phyloP scores from a whole-genome alignment of 2,329 filamentous ascomycete genomes.

The Immersiporthe knoxdaviesiana region DNA sequence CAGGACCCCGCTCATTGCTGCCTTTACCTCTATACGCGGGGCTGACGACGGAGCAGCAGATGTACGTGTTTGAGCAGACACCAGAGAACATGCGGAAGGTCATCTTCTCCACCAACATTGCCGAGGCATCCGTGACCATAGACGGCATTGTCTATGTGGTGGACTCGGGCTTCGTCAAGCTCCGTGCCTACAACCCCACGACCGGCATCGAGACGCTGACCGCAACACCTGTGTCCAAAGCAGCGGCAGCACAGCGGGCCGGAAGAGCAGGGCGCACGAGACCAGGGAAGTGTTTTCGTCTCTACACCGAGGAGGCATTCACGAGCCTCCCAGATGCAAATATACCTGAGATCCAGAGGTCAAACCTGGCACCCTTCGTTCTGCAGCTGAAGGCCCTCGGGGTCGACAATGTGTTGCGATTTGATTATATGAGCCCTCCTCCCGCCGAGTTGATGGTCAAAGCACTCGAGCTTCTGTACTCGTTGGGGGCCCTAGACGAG shows the following conservation, averaged over 20 bases:
- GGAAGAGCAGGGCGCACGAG: slow-evolving; percentile 88
- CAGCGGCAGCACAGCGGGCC: slow-evolving; percentile 87
- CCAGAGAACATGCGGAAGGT: slow-evolving; percentile 85
- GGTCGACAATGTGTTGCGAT: slow-evolving; percentile 90
- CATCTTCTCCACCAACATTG: slow-evolving; percentile 92
- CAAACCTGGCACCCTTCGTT: slow-evolving; percentile 84
- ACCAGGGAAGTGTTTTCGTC: slow-evolving; percentile 89
- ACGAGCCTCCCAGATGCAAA: slow-evolving; percentile 70
- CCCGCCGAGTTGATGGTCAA: slow-evolving; percentile 83
- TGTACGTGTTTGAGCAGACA: slow-evolving; percentile 88
- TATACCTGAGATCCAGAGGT: slow-evolving; percentile 87
- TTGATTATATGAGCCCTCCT: slow-evolving; percentile 85
- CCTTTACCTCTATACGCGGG: slow-evolving; percentile 87
- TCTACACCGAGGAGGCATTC: slow-evolving; percentile 82
- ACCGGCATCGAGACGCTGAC: slow-evolving; percentile 90
- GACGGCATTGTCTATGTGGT: slow-evolving; percentile 89
- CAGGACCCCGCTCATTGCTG: slow-evolving; percentile 63
- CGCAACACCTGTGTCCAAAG: slow-evolving; percentile 81
- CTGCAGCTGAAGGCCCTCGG: slow-evolving; percentile 93
- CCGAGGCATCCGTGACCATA: slow-evolving; percentile 94
- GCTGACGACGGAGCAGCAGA: slow-evolving; percentile 86
- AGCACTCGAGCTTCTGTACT: slow-evolving; percentile 85
- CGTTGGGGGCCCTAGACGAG: slow-evolving; percentile 82
- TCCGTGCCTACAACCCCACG: slow-evolving; percentile 80
- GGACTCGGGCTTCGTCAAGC: slow-evolving; percentile 88